phyloP scores from a whole-genome alignment of 371 early-diverging fungal genomes.

The Haplosporangium sp. region DNA sequence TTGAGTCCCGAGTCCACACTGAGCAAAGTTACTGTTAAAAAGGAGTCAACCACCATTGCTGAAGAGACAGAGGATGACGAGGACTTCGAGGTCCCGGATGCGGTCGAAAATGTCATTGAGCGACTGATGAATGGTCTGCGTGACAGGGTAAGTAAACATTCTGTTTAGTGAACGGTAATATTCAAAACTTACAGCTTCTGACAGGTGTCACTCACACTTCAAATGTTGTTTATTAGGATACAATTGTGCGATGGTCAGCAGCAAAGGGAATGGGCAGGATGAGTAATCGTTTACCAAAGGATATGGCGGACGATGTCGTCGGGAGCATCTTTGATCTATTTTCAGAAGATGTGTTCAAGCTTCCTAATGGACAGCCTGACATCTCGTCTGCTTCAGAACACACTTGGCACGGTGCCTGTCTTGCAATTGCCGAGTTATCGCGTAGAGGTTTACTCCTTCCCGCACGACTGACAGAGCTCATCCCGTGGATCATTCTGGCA shows the following conservation, averaged over 20 bases:
- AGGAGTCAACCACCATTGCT: conserved; percentile 27
- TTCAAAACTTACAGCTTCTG: neutral
- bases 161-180: neutral
- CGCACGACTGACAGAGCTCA: conserved; percentile 68
- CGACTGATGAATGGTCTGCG: conserved; percentile 82
- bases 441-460: conserved; percentile 87
- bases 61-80: conserved; percentile 56
- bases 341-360: conserved; percentile 68
- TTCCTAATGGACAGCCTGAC: conserved; percentile 61
- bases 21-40: conserved; percentile 27
- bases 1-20: neutral
- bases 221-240: conserved; percentile 70
- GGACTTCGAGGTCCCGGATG: conserved; percentile 66
- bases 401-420: conserved; percentile 95
- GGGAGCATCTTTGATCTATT: conserved; percentile 80
- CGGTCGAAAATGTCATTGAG: conserved; percentile 82
- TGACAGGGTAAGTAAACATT: conserved; percentile 69
- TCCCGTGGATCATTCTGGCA: conserved; percentile 86
- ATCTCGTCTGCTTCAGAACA: conserved; percentile 87
- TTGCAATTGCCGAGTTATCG: conserved; percentile 93
- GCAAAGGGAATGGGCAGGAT: conserved; percentile 96
- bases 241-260: conserved; percentile 95
- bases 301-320: conserved; percentile 86
- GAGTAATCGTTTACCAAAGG: conserved; percentile 80
- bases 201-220: neutral